phyloP scores from a whole-genome alignment of 2,329 filamentous ascomycete genomes.

The Pseudophaeomoniella oleicola region DNA sequence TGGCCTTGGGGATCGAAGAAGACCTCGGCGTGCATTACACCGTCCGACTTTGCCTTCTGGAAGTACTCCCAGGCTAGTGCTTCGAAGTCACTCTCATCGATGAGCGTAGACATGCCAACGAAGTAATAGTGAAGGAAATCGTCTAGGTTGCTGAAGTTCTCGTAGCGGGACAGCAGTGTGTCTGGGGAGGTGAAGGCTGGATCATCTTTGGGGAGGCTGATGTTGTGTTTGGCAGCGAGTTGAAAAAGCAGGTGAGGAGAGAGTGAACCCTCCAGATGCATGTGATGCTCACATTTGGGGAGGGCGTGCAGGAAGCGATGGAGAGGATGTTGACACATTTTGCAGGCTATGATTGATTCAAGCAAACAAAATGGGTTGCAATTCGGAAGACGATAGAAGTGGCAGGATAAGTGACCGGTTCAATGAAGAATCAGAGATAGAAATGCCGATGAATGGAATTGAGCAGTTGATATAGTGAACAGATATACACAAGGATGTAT shows the following conservation, averaged over 20 bases:
- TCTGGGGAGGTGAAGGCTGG: constrained; percentile 47
- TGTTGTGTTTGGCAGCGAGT: constrained; percentile 51
- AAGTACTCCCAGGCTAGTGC: constrained; percentile 61
- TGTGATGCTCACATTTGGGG: constrained; percentile 70
- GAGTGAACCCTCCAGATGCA: constrained; percentile 65
- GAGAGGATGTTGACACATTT: constrained; percentile 41
- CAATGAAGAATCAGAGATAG: too few species aligned
- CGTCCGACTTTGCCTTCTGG: constrained; percentile 45
- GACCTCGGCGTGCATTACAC: constrained; percentile 59
- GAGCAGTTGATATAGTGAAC: too few species aligned
- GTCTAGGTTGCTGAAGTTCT: constrained; percentile 53
- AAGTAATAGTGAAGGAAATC: constrained; percentile 73
- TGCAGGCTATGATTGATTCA: too few species aligned
- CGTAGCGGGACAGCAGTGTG: constrained; percentile 49
- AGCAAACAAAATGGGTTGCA: too few species aligned
- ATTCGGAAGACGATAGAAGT: too few species aligned
- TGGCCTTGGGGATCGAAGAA: constrained; percentile 76
- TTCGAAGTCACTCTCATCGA: constrained; percentile 53
- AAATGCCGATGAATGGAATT: too few species aligned
- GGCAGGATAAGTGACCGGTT: too few species aligned
- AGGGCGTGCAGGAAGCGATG: constrained; percentile 49
- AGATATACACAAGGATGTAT: too few species aligned
- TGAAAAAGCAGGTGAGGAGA: constrained; percentile 55
- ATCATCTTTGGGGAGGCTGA: constrained; percentile 42
- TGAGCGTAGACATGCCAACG: constrained; percentile 57